Evolutionary conservation across 139 green algal species (phyloP), one percentile per base, ranked within the genome.

Genomic region (Asterochloris erici): DNA sequence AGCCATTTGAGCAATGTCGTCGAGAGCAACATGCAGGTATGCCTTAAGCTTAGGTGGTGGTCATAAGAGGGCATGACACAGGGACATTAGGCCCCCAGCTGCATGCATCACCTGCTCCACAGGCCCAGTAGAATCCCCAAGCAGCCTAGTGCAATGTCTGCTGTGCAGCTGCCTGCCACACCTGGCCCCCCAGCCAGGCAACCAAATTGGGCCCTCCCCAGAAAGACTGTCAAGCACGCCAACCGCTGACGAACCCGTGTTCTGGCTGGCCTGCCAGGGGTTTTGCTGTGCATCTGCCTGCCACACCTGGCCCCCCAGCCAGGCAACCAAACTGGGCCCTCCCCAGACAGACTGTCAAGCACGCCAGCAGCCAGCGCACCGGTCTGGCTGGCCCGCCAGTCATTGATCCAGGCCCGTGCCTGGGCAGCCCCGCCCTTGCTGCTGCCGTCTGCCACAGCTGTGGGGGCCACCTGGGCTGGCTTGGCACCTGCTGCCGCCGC

Each of bases 341-440:
- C 10, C 10, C 4, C 17, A 71, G 10, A 10, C 17, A 2, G 66
- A 12, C 66, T 24, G 17, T 71, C 19, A 21, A 71, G 66, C 66
- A 71, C 66, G 10, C 10, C 19, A 16, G 69, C 71, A 62, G 11
- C 11, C 47, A 28, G 79, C 12, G n/a, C 23, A n/a, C 11, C 29
- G 14, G 38, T 78, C 38, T 79, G 38, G 28, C 75, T 54, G 17
- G 47, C 23, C 29, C 77, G 69, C 89, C 87, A 92, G 64, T 80
- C 77, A 23, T 79, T 79, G 47, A 91, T 91, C 89, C 87, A 91
- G 14, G 73, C 27, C 23, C 87, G 82, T 0, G 87, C 89, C 76
- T 91, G 85, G 26, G 74, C 64, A 12, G 85, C 84, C 64, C 79
- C 73, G 12, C 63, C 79, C 79, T 83, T 15, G 62, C 15, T 19